Conservation (phyloP, 1,284 basidiomycete genomes). For the Gymnopus androsaceus region DNA sequence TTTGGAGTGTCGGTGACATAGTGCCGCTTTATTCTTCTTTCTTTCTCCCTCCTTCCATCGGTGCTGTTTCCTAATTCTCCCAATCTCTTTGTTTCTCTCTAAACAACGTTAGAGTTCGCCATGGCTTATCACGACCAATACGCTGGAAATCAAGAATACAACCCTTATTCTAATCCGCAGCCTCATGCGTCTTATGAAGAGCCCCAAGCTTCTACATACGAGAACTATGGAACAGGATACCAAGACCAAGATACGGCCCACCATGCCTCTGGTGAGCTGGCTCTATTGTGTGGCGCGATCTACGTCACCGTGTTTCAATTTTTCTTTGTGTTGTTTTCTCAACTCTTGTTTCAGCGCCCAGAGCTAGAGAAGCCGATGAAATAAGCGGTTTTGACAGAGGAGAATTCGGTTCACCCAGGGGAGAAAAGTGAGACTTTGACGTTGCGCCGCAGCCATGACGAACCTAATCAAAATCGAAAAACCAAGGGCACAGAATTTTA, state of each 20-base stretch:
- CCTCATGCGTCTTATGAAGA: constrained; percentile 55
- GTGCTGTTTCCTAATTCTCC: constrained; percentile 7
- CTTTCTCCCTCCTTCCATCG: background rate
- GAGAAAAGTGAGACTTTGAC: constrained; percentile 32
- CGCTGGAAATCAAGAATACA: constrained; percentile 44
- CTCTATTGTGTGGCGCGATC: background rate
- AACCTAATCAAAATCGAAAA: too few relatives aligned
- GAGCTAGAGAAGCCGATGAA: constrained; percentile 22
- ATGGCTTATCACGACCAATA: constrained; percentile 47
- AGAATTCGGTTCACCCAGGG: constrained; percentile 35
- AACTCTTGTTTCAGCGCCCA: background rate
- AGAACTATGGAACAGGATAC: constrained; percentile 43
- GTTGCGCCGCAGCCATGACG: too few relatives aligned
- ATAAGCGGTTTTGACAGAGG: constrained; percentile 40
- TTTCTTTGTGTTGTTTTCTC: background rate
- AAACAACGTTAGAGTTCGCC: background rate
- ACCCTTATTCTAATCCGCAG: constrained; percentile 48
- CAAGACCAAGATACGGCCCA: constrained; percentile 35
- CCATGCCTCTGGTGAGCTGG: constrained; percentile 20
- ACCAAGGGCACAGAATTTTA: constrained; percentile 42
- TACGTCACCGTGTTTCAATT: background rate
- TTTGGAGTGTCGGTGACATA: too few relatives aligned
- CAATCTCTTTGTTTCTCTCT: background rate
- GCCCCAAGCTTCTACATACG: constrained; percentile 33
- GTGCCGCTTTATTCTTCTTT: too few relatives aligned